These are phyloP conservation scores for Tilletiopsis washingtonensis DNA, from an alignment of 1,284 basidiomycete genomes.

Conservation along the genomic window DNA sequence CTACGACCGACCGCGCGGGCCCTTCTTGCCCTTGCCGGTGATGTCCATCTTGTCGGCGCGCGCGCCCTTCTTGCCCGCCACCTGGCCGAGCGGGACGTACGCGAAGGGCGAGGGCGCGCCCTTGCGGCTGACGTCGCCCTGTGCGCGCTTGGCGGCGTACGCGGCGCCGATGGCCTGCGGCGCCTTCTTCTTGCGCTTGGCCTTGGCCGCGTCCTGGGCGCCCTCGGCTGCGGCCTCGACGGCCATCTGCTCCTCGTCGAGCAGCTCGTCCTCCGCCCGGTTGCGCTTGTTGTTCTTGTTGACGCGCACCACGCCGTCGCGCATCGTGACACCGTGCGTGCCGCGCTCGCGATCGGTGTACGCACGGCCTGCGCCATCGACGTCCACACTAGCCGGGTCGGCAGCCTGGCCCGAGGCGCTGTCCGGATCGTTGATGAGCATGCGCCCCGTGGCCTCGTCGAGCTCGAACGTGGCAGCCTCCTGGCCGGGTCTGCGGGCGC, in stretches of 20 bases:
- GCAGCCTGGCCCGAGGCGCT: constrained; percentile 21
- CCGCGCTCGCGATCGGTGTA: constrained; percentile 75
- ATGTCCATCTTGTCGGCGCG: constrained; percentile 15
- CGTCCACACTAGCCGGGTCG: constrained; percentile 59
- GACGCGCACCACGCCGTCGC: constrained; percentile 80
- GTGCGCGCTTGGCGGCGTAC: constrained; percentile 36
- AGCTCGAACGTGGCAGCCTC: constrained; percentile 80
- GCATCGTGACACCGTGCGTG: constrained; percentile 76
- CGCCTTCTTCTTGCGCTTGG: constrained; percentile 17
- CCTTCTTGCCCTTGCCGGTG: constrained; percentile 18
- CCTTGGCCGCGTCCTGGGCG: constrained; percentile 5
- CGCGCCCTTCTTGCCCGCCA: constrained; percentile 32
- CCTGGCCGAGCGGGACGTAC: constrained; percentile 53
- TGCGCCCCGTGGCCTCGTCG: constrained; percentile 75
- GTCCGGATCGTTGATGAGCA: constrained; percentile 64
- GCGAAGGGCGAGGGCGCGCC: constrained; percentile 81
- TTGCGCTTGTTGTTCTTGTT: constrained; percentile 66
- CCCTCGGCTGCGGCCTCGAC: constrained; percentile 19
- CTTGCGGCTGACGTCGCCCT: constrained; percentile 62
- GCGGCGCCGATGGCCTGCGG: constrained; percentile 37
- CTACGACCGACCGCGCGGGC: not conserved
- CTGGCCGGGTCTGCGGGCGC: constrained; percentile 58
- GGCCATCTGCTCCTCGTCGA: constrained; percentile 29
- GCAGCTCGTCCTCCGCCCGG: constrained; percentile 35
- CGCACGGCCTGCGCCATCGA: constrained; percentile 55